phyloP scores from a whole-genome alignment of 2,329 filamentous ascomycete species.

The Albophoma yamanashiensis region DNA sequence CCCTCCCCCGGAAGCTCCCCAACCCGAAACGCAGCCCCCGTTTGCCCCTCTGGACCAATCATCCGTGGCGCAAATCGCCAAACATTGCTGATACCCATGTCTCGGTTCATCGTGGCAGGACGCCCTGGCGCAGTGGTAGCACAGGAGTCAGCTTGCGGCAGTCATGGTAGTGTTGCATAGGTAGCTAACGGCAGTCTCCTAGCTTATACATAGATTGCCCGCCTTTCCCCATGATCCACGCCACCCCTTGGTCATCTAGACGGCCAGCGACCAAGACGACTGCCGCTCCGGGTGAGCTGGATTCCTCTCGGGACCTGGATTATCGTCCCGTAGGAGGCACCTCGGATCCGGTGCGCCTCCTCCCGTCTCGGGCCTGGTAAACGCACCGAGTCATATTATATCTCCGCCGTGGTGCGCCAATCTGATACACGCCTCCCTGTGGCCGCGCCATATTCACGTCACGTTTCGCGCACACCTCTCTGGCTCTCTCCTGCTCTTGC shows the following conservation, averaged over 20 bases:
- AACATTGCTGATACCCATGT: background rate
- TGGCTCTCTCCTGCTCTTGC: too few relatives aligned
- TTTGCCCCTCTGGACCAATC: background rate
- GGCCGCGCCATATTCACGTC: background rate
- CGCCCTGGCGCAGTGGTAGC: background rate
- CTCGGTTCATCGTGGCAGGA: background rate
- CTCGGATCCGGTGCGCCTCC: background rate
- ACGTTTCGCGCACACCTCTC: background rate
- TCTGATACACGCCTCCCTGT: background rate
- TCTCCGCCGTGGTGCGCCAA: background rate
- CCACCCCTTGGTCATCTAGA: background rate
- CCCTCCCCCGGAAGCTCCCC: background rate
- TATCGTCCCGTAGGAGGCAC: background rate
- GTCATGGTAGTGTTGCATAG: background rate
- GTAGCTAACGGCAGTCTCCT: background rate
- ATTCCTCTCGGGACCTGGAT: background rate
- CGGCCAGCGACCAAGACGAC: background rate
- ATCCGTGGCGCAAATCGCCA: background rate
- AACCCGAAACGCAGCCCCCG: background rate
- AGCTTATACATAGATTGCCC: background rate
- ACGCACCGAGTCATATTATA: background rate
- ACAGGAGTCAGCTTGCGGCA: background rate
- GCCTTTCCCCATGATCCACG: background rate
- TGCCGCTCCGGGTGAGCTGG: background rate
- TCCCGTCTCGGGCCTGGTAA: background rate